Evolutionary conservation across 2,329 filamentous ascomycete species (phyloP).

Genomic region (Fusarium fujikuroi): DNA sequence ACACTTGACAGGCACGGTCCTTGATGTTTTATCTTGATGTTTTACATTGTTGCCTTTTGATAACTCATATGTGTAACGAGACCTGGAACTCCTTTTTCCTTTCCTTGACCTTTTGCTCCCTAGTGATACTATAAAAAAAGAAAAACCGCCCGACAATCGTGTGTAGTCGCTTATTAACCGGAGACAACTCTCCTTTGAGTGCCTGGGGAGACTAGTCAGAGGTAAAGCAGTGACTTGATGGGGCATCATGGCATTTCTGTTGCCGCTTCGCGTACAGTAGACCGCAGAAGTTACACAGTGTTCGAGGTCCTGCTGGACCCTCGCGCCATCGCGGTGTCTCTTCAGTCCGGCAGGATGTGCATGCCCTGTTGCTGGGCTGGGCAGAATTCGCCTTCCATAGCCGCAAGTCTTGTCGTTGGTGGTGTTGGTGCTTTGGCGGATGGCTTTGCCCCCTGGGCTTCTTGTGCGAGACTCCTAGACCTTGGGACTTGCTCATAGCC

Average conservation of each 20-base stretch:
- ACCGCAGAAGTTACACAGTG: background rate
- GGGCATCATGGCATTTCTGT: background rate
- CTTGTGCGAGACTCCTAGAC: background rate
- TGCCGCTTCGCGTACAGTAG: background rate
- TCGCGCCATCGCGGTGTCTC: background rate
- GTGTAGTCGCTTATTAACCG: background rate
- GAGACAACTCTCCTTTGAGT: too few relatives aligned
- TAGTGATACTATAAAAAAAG: background rate
- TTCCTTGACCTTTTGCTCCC: background rate
- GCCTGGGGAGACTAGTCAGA: background rate
- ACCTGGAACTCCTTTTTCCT: background rate
- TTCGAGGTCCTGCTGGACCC: background rate
- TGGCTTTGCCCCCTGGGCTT: background rate
- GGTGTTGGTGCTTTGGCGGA: background rate
- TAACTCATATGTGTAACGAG: background rate
- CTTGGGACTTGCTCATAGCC: rapidly evolving
- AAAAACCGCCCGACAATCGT: background rate
- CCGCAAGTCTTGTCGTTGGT: too few relatives aligned
- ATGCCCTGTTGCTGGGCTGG: background rate
- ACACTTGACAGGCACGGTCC: background rate
- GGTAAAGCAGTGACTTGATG: background rate
- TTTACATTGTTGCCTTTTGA: background rate
- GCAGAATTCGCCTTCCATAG: rapidly evolving
- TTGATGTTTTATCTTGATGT: background rate
- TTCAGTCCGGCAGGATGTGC: background rate